Evolutionary conservation across 306 rosid species (phyloP).

Genomic region (Inga laurina): DNA sequence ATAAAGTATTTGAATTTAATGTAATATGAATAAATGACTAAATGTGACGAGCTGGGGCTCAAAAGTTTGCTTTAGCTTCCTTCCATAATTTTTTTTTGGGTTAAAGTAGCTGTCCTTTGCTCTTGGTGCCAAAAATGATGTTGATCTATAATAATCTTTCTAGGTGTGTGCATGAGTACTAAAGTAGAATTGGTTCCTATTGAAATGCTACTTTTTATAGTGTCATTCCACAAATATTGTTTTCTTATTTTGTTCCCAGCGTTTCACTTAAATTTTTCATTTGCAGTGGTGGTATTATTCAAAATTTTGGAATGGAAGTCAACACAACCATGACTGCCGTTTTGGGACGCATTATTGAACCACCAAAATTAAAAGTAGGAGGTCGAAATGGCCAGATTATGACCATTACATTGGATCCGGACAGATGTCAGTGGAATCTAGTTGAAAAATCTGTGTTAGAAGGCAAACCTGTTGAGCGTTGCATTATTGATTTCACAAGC

Average conservation of each 20-base stretch:
- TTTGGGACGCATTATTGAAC: constrained; percentile 64
- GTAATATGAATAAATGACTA: neutral
- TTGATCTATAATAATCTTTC: neutral
- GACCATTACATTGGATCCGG: constrained; percentile 49
- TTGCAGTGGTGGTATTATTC: constrained; percentile 57
- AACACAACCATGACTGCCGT: constrained; percentile 56
- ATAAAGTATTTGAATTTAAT: neutral
- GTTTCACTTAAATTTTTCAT: constrained; percentile 18
- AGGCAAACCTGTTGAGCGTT: constrained; percentile 54
- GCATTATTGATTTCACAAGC: constrained; percentile 60
- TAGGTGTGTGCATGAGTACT: neutral
- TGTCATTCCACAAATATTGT: neutral
- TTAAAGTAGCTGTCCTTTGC: neutral
- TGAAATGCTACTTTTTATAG: too few relatives aligned
- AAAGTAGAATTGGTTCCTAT: too few relatives aligned
- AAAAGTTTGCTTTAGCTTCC: neutral
- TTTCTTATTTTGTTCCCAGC: constrained; percentile 5
- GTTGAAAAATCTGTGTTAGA: constrained; percentile 59
- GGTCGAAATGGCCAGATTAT: constrained; percentile 47
- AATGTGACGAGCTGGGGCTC: neutral
- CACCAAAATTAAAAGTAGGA: constrained; percentile 72
- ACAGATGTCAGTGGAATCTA: constrained; percentile 77
- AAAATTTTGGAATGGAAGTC: constrained; percentile 66
- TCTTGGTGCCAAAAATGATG: neutral
- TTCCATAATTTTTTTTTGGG: neutral